phyloP scores from a whole-genome alignment of 305 asterid genomes.

The Fraxinus platypoda region DNA sequence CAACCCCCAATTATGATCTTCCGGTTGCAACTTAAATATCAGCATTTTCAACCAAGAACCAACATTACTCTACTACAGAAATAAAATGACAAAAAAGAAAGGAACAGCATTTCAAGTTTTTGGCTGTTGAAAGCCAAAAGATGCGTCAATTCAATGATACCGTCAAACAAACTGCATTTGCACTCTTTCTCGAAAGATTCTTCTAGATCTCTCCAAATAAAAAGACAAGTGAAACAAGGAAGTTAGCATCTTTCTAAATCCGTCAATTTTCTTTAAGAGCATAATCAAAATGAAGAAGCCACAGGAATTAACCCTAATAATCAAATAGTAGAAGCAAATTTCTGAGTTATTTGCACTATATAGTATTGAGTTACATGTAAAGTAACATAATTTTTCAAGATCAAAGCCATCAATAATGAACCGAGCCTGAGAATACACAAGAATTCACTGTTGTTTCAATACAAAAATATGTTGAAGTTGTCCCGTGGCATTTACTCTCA shows the following conservation, averaged over 20 bases:
- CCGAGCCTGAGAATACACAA: conserved; percentile 31
- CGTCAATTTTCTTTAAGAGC: neutral
- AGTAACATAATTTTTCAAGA: conserved; percentile 15
- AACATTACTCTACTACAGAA: neutral
- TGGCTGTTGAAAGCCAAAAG: neutral
- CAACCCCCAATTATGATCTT: neutral
- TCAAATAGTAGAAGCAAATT: neutral
- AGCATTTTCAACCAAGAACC: neutral
- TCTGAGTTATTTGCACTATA: neutral
- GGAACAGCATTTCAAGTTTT: neutral
- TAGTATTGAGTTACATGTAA: conserved; percentile 19
- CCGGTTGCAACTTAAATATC: neutral
- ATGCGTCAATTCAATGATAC: neutral
- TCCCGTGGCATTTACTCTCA: neutral
- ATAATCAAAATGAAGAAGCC: neutral
- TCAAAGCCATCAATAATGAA: conserved; percentile 19
- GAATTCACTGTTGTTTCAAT: conserved; percentile 17
- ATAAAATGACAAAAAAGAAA: neutral
- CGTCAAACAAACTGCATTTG: neutral
- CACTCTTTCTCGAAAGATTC: neutral
- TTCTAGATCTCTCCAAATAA: neutral
- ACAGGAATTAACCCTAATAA: neutral
- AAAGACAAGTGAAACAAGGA: neutral
- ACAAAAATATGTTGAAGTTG: conserved; percentile 13
- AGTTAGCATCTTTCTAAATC: neutral